Base-by-base conservation (phyloP, 257 asterid species). In the Fraxinus quadrangulata region DNA sequence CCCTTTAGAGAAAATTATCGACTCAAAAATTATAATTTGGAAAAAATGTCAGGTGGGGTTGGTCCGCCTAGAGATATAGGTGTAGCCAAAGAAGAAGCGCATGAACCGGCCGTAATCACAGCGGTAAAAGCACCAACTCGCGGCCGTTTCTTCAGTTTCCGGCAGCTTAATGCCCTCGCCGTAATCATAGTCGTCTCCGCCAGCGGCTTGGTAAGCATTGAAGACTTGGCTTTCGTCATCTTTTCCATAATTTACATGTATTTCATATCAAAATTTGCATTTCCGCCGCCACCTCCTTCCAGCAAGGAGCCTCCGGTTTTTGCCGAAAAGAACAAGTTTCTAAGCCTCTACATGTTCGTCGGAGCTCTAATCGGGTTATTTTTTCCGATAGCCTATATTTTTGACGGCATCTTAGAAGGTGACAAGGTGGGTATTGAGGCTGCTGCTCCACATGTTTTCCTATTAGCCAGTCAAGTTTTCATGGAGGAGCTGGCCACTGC, bases 391-490 rank as follows among this genome's bases (percentile, higher is more conserved):
- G 88, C 80, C 3, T 92, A 92, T 81, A 84, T 90, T 17, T 81
- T 91, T 72, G 85, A 86, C 40, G 97, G 97, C 24, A 85, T 92
- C 13, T 59, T 76, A 0, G 90, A 87, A 63, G 97, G 94, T 0
- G 97, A 92, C 37, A 84, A 79, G 42, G 89, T 87, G 54, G 97
- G 97, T 2, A 84, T 90, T 70, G 82, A 86, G 68, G 93, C 91
- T 3, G 96, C 96, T 0, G 89, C 91, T 1, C 96, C 98, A 0
- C 98, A 90, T 74, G 85, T 92, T 0, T 92, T 88, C 74, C 83
- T 92, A 1, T 79, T 90, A 12, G 87, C 93, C 1, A 84, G 90
- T 77, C 97, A 92, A 77, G 81, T 92, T 30, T 87, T 92, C 81
- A 77, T 88, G 90, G 97, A 92, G 75, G 97, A 96, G 0, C 68